Conservation (phyloP, 306 rosid genomes). For the Rubus idaeus region DNA sequence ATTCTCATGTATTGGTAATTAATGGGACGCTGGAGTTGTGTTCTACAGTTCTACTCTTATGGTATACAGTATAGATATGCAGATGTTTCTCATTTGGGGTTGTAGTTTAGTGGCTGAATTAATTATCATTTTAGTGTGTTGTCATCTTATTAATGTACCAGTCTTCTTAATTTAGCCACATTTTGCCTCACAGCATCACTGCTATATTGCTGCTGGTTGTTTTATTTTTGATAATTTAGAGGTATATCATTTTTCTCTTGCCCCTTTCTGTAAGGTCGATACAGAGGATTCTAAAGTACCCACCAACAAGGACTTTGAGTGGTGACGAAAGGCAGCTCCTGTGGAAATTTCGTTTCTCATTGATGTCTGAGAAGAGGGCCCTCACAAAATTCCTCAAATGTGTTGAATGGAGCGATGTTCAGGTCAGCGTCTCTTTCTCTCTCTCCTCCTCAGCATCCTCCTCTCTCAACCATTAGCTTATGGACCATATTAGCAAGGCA, state of each 20-base stretch:
- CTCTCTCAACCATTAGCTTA: constrained; percentile 1
- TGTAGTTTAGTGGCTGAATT: neutral
- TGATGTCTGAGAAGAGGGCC: constrained; percentile 99
- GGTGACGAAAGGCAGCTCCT: constrained; percentile 98
- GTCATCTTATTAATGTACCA: neutral
- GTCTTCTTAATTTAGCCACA: neutral
- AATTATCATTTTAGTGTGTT: neutral
- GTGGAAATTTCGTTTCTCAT: constrained; percentile 98
- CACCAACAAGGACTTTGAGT: constrained; percentile 93
- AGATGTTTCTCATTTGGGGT: neutral
- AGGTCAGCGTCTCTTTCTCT: constrained; percentile 46
- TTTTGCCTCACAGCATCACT: neutral
- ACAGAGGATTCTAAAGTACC: constrained; percentile 86
- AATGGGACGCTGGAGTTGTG: neutral
- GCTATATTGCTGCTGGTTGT: neutral
- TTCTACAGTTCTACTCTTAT: neutral
- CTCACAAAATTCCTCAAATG: constrained; percentile 94
- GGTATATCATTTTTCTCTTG: constrained; percentile 24
- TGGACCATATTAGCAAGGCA: neutral
- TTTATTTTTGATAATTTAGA: constrained; percentile 1
- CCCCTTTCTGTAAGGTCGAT: constrained; percentile 60
- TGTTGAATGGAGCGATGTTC: constrained; percentile 99
- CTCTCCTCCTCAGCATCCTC: neutral
- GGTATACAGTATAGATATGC: neutral
- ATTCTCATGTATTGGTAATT: constrained; percentile 1